These are phyloP conservation scores for Acer yangbiense DNA, from an alignment of 345 rosid species.

Conservation along the genomic window DNA sequence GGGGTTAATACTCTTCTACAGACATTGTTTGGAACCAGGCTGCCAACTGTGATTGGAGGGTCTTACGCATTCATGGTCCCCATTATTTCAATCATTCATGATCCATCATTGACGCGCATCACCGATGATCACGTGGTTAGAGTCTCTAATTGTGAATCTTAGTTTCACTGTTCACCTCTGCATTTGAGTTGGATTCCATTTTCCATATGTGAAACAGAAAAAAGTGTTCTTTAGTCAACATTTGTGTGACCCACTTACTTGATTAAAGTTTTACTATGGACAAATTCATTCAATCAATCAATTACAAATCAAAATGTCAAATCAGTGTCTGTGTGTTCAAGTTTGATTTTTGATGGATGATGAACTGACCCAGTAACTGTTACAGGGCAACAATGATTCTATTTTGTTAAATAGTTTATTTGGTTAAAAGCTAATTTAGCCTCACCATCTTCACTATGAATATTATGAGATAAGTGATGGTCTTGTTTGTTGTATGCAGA, in stretches of 20 bases:
- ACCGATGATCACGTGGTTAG: constrained; percentile 78
- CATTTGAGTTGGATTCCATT: constrained; percentile 24
- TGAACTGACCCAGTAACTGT: not conserved
- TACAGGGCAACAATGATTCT: not conserved
- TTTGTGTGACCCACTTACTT: constrained; percentile 33
- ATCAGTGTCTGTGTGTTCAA: constrained; percentile 3
- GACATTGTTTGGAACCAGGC: constrained; percentile 87
- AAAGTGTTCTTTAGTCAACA: constrained; percentile 29
- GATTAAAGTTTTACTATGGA: not conserved
- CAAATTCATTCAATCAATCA: not conserved
- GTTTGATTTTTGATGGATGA: constrained; percentile 6
- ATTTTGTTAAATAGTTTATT: not conserved
- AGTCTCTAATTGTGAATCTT: constrained; percentile 11
- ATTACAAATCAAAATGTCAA: constrained; percentile 1
- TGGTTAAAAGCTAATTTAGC: no score
- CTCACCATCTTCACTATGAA: not conserved
- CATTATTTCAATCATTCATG: constrained; percentile 83
- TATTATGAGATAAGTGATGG: not conserved
- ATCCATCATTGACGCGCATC: constrained; percentile 71
- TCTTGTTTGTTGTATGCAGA: constrained; percentile 43
- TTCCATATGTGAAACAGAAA: constrained; percentile 7
- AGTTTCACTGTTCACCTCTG: constrained; percentile 14
- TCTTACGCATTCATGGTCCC: constrained; percentile 99
- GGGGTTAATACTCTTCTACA: constrained; percentile 93
- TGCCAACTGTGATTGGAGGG: constrained; percentile 95